Evolutionary conservation across 208 protist species (phyloP).

Genomic region (Wallacemonas sp.): DNA sequence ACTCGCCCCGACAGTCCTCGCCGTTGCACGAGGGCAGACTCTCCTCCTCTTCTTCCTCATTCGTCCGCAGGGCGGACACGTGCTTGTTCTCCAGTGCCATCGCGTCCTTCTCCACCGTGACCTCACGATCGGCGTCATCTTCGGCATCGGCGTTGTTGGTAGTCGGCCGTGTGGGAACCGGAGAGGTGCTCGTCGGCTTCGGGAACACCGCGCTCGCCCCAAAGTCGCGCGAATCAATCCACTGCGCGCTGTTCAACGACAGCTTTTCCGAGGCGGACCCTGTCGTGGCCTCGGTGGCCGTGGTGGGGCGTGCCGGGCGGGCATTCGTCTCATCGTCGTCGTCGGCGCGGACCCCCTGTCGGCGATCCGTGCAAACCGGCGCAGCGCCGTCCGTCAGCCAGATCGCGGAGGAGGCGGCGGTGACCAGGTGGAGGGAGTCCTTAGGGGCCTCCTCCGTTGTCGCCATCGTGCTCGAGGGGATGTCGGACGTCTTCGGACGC

Average conservation of each 20-base stretch:
- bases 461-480: neutral
- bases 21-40: neutral
- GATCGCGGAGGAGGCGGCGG: slow-evolving; percentile 6
- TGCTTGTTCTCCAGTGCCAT: no score
- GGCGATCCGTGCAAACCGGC: neutral
- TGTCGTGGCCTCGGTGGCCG: slow-evolving; percentile 11
- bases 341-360: neutral
- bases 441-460: neutral
- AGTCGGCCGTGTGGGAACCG: neutral
- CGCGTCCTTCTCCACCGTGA: no score
- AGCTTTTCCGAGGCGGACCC: neutral
- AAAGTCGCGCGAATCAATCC: slow-evolving; percentile 15
- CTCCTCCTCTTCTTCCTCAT: no score
- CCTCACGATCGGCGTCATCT: neutral
- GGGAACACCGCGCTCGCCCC: neutral
- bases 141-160: neutral
- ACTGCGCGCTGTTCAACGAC: neutral
- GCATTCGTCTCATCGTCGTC: neutral
- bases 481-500: slow-evolving; percentile 12
- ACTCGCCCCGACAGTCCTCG: neutral
- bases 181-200: neutral
- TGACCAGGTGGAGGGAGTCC: slow-evolving; percentile 1
- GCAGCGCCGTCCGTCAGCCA: neutral
- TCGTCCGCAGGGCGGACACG: no score
- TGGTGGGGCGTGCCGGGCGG: slow-evolving; percentile 7